phyloP scores from a whole-genome alignment of 805 yeast species.

The Teunomyces atbi region DNA sequence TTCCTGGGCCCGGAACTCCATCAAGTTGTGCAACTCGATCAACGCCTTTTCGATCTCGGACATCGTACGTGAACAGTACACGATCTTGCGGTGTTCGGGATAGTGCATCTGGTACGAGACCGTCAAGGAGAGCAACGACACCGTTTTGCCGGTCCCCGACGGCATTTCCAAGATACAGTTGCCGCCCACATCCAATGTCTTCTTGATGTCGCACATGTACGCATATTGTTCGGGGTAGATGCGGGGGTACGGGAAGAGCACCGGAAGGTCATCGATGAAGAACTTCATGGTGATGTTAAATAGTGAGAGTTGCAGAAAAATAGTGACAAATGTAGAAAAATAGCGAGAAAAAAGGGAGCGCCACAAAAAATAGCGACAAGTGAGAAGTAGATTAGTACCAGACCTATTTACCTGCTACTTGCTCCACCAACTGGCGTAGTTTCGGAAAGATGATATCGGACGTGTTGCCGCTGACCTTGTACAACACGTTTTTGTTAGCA shows the following conservation, averaged over 20 bases:
- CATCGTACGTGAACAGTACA: constrained; percentile 99
- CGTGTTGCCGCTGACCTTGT: constrained; percentile 68
- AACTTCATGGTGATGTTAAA: constrained; percentile 52
- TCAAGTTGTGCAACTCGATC: constrained; percentile 82
- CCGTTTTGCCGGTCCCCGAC: constrained; percentile 98
- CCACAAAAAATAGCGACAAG: too few species aligned
- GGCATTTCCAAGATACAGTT: constrained; percentile 98
- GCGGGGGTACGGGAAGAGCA: constrained; percentile 91
- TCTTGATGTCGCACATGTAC: constrained; percentile 94
- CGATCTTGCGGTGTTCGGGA: constrained; percentile 90
- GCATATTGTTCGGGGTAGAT: constrained; percentile 98
- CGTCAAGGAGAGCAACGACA: constrained; percentile 84
- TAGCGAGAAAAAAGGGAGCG: too few species aligned
- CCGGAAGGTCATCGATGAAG: constrained; percentile 93
- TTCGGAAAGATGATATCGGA: constrained; percentile 84
- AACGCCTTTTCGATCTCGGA: constrained; percentile 97
- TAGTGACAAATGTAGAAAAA: not conserved
- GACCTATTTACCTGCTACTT: not conserved
- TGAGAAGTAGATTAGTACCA: not conserved
- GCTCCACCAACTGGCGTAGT: constrained; percentile 37
- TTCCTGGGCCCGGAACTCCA: constrained; percentile 82
- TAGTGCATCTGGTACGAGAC: constrained; percentile 95
- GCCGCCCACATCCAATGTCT: constrained; percentile 93
- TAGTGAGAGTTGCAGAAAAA: not conserved
- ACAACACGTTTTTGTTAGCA: constrained; percentile 39